Evolutionary conservation across 257 asterid genomes (phyloP).

Genomic region (Solanum tacnaense): DNA sequence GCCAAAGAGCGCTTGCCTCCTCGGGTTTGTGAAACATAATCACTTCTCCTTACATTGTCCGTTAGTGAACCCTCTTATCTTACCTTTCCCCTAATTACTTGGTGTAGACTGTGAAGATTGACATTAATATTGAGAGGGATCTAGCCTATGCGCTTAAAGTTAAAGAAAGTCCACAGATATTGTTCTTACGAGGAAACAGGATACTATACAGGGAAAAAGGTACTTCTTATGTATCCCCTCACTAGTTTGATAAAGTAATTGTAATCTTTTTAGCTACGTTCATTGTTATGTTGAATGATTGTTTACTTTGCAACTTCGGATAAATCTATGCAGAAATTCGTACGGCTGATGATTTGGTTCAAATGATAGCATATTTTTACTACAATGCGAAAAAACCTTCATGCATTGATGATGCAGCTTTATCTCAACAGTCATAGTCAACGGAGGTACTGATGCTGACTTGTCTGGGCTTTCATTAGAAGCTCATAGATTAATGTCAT

Average conservation of each 20-base stretch:
- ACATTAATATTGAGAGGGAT: constrained; percentile 83
- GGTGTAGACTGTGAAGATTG: constrained; percentile 79
- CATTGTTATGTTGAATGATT: background rate
- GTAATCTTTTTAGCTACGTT: background rate
- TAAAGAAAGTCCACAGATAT: constrained; percentile 74
- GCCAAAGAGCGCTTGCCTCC: constrained; percentile 89
- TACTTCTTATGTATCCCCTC: background rate
- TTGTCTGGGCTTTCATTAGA: background rate
- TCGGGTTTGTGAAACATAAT: constrained; percentile 53
- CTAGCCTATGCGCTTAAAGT: constrained; percentile 89
- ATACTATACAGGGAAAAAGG: constrained; percentile 80
- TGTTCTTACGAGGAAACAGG: constrained; percentile 78
- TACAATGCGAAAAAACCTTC: constrained; percentile 75
- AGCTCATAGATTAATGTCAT: background rate
- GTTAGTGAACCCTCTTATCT: background rate
- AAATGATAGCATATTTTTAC: constrained; percentile 83
- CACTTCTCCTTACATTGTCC: background rate
- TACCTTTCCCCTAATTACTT: background rate
- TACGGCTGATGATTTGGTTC: constrained; percentile 74
- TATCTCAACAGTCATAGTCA: constrained; percentile 16
- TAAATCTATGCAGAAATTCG: constrained; percentile 39
- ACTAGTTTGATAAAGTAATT: background rate
- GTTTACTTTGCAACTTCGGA: background rate
- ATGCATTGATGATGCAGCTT: constrained; percentile 32
- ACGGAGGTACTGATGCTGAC: constrained; percentile 12